Base-by-base conservation (phyloP, 345 rosid species). In the Aethionema arabicum region DNA sequence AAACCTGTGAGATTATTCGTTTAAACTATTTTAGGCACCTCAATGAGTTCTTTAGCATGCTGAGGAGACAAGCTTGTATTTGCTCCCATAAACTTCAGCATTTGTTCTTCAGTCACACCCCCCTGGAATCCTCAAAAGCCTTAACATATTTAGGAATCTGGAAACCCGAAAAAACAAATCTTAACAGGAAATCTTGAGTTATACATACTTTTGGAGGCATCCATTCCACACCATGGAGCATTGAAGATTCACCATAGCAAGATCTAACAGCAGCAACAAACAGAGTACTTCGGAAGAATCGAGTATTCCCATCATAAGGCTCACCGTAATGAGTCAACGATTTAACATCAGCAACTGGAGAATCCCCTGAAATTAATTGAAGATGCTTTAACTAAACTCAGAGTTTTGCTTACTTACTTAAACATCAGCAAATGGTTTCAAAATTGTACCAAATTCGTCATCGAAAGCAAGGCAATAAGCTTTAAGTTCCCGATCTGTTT, bases 201-300 rank as follows among this genome's bases (percentile, higher is more conserved):
- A 76, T 31, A 35, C 9, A 15, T 72, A 92, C 98, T 77, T 89
- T 87, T 38, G 95, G 99, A 65, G 99, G 91, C 99, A 93, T 90
- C 99, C 99, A 93, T 47, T 90, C 99, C 55, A 84, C 96, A 31
- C 96, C 99, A 77, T 93, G 99, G 65, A 93, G 99, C 80, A 93
- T 35, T 66, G 90, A 80, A 59, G 99, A 87, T 83, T 93, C 99
- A 57, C 88, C 84, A 43, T 85, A 92, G 67, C 95, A 93, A 14
- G 99, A 84, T 83, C 99, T 82, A 74, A 93, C 97, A 0, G 96
- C 80, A 75, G 99, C 93, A 59, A 89, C 96, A 72, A 85, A 93
- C 56, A 93, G 67, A 8, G 88, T 90, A 78, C 88, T 87, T 67
- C 89, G 79, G 61, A 93, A 93, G 77, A 44, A 90, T 44, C 97